Conservation (phyloP, 768 basidiomycete genomes). For the Butyriboletus loyo region DNA sequence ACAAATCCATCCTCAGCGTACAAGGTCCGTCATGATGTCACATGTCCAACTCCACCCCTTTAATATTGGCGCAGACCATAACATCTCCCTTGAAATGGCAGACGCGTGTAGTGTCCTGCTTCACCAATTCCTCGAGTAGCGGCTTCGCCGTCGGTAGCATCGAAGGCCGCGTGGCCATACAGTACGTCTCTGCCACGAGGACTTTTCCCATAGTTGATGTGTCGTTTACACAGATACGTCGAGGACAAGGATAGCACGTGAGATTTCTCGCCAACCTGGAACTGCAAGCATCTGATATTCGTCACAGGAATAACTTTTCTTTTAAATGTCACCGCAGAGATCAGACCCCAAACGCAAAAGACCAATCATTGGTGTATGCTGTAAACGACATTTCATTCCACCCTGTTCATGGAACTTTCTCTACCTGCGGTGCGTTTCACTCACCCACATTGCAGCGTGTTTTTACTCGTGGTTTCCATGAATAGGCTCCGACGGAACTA, state of each 20-base stretch:
- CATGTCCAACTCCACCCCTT: background rate
- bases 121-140: slow-evolving; percentile 60
- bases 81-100: slow-evolving; percentile 91
- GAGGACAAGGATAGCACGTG: slow-evolving; percentile 79
- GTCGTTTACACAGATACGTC: slow-evolving; percentile 55
- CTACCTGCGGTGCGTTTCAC: slow-evolving; percentile 59
- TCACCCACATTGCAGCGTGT: slow-evolving; percentile 22
- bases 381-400: slow-evolving; percentile 90
- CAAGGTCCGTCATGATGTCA: slow-evolving; percentile 49
- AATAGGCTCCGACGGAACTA: slow-evolving; percentile 76
- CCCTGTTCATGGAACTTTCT: slow-evolving; percentile 80
- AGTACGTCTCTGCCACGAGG: slow-evolving; percentile 54
- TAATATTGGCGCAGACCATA: slow-evolving; percentile 52
- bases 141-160: slow-evolving; percentile 86
- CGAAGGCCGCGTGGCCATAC: slow-evolving; percentile 92
- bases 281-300: background rate
- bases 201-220: background rate
- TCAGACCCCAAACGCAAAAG: slow-evolving; percentile 51
- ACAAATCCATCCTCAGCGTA: slow-evolving; percentile 74
- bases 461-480: slow-evolving; percentile 4
- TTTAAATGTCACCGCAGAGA: slow-evolving; percentile 82
- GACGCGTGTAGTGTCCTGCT: slow-evolving; percentile 82
- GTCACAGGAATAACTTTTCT: slow-evolving; percentile 70
- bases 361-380: slow-evolving; percentile 69
- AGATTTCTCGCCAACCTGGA: slow-evolving; percentile 20